phyloP scores from a whole-genome alignment of 1,284 basidiomycete genomes.

The Meripilus lineatus region DNA sequence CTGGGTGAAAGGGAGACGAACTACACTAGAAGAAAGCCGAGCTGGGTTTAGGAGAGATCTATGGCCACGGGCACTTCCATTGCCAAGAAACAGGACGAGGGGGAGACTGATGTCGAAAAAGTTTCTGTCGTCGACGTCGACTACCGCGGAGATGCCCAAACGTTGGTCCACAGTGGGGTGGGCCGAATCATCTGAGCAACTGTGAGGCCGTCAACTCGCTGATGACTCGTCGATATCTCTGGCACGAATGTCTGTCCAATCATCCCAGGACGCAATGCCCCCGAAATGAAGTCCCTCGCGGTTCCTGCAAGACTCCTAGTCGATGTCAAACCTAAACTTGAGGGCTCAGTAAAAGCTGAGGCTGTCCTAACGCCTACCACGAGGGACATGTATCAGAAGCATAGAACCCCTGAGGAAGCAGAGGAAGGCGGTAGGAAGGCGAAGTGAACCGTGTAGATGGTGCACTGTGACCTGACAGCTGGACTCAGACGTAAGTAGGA shows the following conservation, averaged over 20 bases:
- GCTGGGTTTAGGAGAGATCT: constrained; percentile 61
- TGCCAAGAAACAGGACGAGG: constrained; percentile 45
- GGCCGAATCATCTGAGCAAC: constrained; percentile 30
- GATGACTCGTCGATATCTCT: not conserved
- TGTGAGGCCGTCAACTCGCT: not conserved
- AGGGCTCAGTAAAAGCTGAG: constrained; percentile 15
- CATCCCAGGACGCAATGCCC: not conserved
- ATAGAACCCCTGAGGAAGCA: constrained; percentile 32
- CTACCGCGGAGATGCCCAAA: constrained; percentile 22
- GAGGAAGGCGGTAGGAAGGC: constrained; percentile 17
- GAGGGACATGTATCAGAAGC: constrained; percentile 39
- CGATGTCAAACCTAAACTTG: constrained; percentile 12
- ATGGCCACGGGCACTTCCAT: constrained; percentile 64
- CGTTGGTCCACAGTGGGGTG: constrained; percentile 38
- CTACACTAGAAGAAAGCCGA: constrained; percentile 53
- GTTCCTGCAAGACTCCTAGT: constrained; percentile 1
- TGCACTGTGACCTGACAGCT: too few species aligned
- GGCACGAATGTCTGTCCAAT: not conserved
- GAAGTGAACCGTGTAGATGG: too few species aligned
- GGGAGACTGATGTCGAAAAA: too few species aligned
- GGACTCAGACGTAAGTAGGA: too few species aligned
- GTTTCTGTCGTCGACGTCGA: not conserved
- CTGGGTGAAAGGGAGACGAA: constrained; percentile 44
- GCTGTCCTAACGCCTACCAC: constrained; percentile 17
- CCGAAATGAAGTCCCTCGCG: constrained; percentile 1